Base-by-base conservation (phyloP, 768 basidiomycete species). In the Phanerochaete sordida region DNA sequence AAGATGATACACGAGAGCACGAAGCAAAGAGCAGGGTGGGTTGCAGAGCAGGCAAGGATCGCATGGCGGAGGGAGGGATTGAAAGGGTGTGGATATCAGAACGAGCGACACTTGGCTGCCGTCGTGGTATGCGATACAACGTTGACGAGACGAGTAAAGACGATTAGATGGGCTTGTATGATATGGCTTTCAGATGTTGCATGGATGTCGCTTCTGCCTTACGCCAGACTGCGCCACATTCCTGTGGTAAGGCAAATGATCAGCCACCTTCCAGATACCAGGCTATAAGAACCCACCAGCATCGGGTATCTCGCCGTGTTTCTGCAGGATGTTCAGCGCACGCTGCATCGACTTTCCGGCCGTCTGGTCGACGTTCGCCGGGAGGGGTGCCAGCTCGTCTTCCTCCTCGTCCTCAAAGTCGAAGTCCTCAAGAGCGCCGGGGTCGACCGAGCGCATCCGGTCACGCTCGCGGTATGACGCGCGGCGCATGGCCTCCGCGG, bases 181-280 rank as follows among this genome's bases (percentile, higher is more conserved):
- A 46, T 58, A 58, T 48, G 23, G 54, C 33, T 39, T 24, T 24
- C 31, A 24, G 43, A 47, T 13, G 33, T 45, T 26, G 27, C 26
- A 9, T 11, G 21, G 5, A 48, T 27, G 21, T 51, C 35, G 55
- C 26, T 66, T 59, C 78, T 39, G 85, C 88, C 26, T 68, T 61
- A 80, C 39, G 85, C 89, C 66, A 92, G 75, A 75, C 90, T 92
- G 66, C 88, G 80, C 89, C 89, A 92, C 89, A 91, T 91, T 37
- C 89, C 86, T 59, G 80, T 81, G 60, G n/a, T n/a, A 80, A 81
- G 12, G 15, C 2, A 43, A 61, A 44, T 55, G 59, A 13, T 26
- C n/a, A 48, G 39, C 39, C 39, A 43, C 39, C 7, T 19, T 27
- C 31, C 3, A 12, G 19, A 12, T 23, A 26, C 4, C 4, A 27